Percentiles rank a stretch among this genome's conserved stretches.
phyloP scores from a whole-genome alignment of 495 filamentous ascomycete species.

The Rhypophila decipiens region DNA sequence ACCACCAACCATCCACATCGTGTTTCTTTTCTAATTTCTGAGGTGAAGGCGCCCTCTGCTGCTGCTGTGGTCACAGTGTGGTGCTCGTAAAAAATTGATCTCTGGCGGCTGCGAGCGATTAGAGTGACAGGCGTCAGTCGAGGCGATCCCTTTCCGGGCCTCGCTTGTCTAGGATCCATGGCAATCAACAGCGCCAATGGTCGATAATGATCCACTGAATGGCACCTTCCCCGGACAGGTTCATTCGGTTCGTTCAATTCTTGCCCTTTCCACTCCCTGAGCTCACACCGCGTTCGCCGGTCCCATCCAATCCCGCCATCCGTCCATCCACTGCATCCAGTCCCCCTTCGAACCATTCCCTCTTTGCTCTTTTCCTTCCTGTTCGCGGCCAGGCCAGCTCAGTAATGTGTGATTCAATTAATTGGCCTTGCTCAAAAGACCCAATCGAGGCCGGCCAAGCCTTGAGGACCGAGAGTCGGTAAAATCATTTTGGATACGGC shows the following conservation, averaged over 20 bases:
- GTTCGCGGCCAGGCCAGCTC: background rate
- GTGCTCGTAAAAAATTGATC: no score
- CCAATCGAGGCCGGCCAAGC: conserved; percentile 4
- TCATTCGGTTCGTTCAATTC: background rate
- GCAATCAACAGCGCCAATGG: background rate
- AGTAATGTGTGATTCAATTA: conserved; percentile 5
- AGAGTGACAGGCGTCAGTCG: conserved; percentile 5
- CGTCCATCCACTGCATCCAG: no score
- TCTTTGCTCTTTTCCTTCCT: conserved; percentile 1
- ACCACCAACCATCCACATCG: conserved; percentile 4
- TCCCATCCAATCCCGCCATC: no score
- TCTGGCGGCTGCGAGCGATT: background rate
- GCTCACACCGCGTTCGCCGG: no score
- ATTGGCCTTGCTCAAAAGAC: conserved; percentile 2
- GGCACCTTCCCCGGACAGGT: conserved; percentile 10
- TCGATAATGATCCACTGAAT: background rate
- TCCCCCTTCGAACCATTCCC: no score
- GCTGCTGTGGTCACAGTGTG: no score
- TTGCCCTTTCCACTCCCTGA: no score
- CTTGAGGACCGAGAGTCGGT: conserved; percentile 3
- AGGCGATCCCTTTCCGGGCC: conserved; percentile 2
- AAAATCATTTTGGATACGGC: conserved; percentile 3
- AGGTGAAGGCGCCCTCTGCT: no score
- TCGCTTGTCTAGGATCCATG: background rate
- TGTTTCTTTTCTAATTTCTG: conserved; percentile 3